phyloP scores from a whole-genome alignment of 2,329 filamentous ascomycete genomes.

The Phyllosticta citriasiana region DNA sequence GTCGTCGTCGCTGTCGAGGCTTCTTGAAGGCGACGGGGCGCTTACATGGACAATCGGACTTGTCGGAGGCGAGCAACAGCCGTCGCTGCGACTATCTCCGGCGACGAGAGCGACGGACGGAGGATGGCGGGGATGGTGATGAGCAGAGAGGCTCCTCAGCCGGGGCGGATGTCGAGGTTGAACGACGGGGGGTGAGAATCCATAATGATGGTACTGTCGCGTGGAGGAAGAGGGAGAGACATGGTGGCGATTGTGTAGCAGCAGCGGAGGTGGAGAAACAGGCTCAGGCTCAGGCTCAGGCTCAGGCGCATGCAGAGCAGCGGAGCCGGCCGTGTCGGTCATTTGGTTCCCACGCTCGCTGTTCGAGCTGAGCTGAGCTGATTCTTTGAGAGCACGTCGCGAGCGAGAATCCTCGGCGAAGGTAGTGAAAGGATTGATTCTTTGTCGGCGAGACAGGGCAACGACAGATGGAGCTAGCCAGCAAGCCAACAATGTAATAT shows the following conservation, averaged over 20 bases:
- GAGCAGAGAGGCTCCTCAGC: constrained; percentile 4
- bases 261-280: neutral
- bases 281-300: neutral
- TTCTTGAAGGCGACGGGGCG: neutral
- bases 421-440: too few relatives aligned
- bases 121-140: neutral
- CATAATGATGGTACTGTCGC: neutral
- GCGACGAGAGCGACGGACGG: neutral
- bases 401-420: too few relatives aligned
- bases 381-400: too few relatives aligned
- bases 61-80: constrained; percentile 6
- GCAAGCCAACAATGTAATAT: neutral
- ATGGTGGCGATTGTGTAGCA: neutral
- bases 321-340: neutral
- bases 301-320: neutral
- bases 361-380: neutral
- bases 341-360: neutral
- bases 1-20: neutral
- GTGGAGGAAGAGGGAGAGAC: neutral
- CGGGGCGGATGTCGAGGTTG: neutral
- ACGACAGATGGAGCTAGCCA: too few relatives aligned
- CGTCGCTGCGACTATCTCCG: constrained; percentile 7
- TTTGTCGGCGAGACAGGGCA: too few relatives aligned
- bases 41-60: constrained; percentile 5
- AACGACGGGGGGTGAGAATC: neutral